phyloP scores from a whole-genome alignment of 1,139 yeast genomes.

The Suhomyces yuchorum region DNA sequence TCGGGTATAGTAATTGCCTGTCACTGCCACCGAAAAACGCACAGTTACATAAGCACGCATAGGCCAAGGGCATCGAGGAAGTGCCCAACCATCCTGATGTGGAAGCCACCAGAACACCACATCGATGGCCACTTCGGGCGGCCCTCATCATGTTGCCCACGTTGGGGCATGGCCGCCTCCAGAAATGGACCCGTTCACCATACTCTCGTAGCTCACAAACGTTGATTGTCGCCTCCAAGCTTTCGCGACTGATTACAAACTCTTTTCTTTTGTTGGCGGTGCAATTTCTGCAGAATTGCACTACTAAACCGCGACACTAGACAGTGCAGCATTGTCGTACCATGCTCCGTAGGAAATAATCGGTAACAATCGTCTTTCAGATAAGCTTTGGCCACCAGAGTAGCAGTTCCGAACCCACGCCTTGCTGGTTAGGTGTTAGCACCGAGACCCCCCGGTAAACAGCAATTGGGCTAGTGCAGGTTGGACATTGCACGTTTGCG shows the following conservation, averaged over 20 bases:
- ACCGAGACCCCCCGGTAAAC: too few relatives aligned
- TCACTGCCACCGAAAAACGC: neutral
- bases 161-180: too few relatives aligned
- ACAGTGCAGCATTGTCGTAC: neutral
- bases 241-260: neutral
- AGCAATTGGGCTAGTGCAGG: neutral
- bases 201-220: too few relatives aligned
- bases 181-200: too few relatives aligned
- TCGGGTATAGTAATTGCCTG: conserved; percentile 1
- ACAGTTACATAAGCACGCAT: neutral
- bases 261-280: neutral
- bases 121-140: too few relatives aligned
- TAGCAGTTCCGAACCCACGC: neutral
- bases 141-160: too few relatives aligned
- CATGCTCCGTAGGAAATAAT: neutral
- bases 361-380: neutral
- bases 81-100: too few relatives aligned
- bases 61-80: neutral
- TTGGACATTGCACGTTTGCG: neutral
- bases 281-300: neutral
- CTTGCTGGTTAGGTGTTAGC: too few relatives aligned
- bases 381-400: neutral
- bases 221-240: neutral
- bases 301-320: neutral
- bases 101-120: too few relatives aligned